A percentile compares a stretch with the other conserved stretches of the same genome.
phyloP scores from a whole-genome alignment of 495 filamentous ascomycete species.

The Penicillium bovifimosum region DNA sequence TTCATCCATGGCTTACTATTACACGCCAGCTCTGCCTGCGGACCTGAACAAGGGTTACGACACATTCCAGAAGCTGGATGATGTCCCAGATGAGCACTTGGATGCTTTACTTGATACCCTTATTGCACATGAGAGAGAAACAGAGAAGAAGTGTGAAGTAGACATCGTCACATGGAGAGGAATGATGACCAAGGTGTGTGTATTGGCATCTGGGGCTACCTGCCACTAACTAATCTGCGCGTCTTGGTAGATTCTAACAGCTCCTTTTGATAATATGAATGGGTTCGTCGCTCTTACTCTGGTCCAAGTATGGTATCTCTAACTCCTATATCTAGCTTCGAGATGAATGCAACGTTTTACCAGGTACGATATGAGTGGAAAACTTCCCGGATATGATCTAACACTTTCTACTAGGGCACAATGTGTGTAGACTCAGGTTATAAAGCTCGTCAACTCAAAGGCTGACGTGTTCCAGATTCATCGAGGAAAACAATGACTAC shows the following conservation, averaged over 20 bases:
- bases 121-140: slow-evolving; percentile 60
- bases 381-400: slow-evolving; percentile 13
- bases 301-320: not conserved
- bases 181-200: slow-evolving; percentile 91
- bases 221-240: not conserved
- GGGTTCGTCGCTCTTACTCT: slow-evolving; percentile 47
- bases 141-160: slow-evolving; percentile 59
- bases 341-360: slow-evolving; percentile 91
- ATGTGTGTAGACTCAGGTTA: slow-evolving; percentile 53
- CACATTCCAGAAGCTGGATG: slow-evolving; percentile 77
- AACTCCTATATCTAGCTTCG: slow-evolving; percentile 54
- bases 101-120: slow-evolving; percentile 78
- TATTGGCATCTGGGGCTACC: not conserved
- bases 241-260: slow-evolving; percentile 65
- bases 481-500: slow-evolving; percentile 80
- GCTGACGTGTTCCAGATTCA: slow-evolving; percentile 56
- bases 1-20: slow-evolving; percentile 80
- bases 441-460: not conserved
- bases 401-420: slow-evolving; percentile 51
- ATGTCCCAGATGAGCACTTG: slow-evolving; percentile 78
- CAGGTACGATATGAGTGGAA: slow-evolving; percentile 54
- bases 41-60: slow-evolving; percentile 77
- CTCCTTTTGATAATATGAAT: slow-evolving; percentile 75
- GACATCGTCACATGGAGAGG: slow-evolving; percentile 92
- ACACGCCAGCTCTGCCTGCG: slow-evolving; percentile 63